Evolutionary conservation across 352 stramenopile species (phyloP).

Genomic region (Pythium utonaiense): DNA sequence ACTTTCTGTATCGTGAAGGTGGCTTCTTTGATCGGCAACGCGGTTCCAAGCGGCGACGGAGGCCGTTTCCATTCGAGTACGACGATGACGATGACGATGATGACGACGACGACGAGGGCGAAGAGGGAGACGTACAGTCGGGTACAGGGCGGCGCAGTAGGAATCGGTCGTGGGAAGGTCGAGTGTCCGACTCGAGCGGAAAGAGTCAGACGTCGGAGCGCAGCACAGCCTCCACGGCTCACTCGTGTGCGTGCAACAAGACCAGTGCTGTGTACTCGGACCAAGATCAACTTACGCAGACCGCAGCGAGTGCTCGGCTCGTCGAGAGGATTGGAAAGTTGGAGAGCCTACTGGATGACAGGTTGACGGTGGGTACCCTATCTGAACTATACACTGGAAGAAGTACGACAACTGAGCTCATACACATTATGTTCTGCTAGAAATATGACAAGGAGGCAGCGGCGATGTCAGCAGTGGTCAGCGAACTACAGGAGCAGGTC

Average conservation of each 20-base stretch:
- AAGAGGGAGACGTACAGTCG: neutral
- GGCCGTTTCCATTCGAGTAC: constrained; percentile 60
- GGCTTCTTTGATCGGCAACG: constrained; percentile 79
- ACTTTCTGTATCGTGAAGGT: constrained; percentile 77
- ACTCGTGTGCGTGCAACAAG: constrained; percentile 6
- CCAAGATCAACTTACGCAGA: constrained; percentile 1
- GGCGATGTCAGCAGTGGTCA: constrained; percentile 10
- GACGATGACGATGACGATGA: constrained; percentile 21
- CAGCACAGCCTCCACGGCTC: constrained; percentile 9
- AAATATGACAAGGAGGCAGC: constrained; percentile 4
- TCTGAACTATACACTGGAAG: neutral
- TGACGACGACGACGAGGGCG: constrained; percentile 16
- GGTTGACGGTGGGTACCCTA: constrained; percentile 6
- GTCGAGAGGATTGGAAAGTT: constrained; percentile 15
- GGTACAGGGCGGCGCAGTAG: neutral
- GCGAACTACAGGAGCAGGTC: constrained; percentile 13
- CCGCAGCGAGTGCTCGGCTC: neutral
- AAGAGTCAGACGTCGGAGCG: constrained; percentile 8
- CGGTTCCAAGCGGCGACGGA: constrained; percentile 47
- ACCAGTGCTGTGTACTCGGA: neutral
- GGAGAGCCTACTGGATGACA: constrained; percentile 19
- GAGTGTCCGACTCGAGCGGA: constrained; percentile 1
- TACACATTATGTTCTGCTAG: too few species aligned
- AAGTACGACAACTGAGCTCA: too few species aligned
- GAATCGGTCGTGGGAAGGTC: constrained; percentile 5